Percentiles rank a stretch among this genome's conserved stretches.
Evolutionary conservation across 2,329 filamentous ascomycete species (phyloP).

Genomic region (Stachybotrys chlorohalonatus): DNA sequence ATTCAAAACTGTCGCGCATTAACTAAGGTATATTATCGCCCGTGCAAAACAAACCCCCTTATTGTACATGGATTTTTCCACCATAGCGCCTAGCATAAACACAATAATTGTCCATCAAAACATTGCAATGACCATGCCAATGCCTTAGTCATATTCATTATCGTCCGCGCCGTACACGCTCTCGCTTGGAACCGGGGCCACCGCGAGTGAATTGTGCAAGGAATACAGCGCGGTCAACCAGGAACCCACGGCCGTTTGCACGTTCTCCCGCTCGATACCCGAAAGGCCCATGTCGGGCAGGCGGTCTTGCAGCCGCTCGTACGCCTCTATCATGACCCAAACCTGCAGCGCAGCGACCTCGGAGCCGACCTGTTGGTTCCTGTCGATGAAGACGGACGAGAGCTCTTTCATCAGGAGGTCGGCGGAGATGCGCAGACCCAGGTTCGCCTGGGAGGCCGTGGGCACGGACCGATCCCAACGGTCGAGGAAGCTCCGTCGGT

Average conservation of each 20-base stretch:
- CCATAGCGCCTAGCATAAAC: no score
- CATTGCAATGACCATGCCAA: no score
- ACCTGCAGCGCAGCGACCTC: constrained; percentile 39
- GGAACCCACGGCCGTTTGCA: constrained; percentile 33
- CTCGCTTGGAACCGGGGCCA: constrained; percentile 12
- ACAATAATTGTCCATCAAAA: no score
- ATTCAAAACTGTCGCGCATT: no score
- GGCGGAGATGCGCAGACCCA: constrained; percentile 40
- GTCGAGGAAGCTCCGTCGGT: constrained; percentile 4
- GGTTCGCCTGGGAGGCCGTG: constrained; percentile 18
- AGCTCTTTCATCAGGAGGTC: constrained; percentile 42
- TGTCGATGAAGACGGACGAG: constrained; percentile 27
- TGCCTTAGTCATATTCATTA: background rate
- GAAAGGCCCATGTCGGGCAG: constrained; percentile 24
- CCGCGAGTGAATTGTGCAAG: constrained; percentile 28
- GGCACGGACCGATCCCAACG: constrained; percentile 5
- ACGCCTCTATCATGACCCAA: constrained; percentile 50
- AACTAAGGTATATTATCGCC: no score
- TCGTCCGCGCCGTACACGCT: constrained; percentile 13
- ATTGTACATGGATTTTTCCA: no score
- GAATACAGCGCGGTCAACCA: constrained; percentile 41
- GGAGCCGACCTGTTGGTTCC: constrained; percentile 10
- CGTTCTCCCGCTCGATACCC: constrained; percentile 20
- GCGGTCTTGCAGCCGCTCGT: constrained; percentile 42
- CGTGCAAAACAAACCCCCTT: no score